Evolutionary conservation across 441 rosid genomes (phyloP).

Genomic region (Pelargonium citronellum): DNA sequence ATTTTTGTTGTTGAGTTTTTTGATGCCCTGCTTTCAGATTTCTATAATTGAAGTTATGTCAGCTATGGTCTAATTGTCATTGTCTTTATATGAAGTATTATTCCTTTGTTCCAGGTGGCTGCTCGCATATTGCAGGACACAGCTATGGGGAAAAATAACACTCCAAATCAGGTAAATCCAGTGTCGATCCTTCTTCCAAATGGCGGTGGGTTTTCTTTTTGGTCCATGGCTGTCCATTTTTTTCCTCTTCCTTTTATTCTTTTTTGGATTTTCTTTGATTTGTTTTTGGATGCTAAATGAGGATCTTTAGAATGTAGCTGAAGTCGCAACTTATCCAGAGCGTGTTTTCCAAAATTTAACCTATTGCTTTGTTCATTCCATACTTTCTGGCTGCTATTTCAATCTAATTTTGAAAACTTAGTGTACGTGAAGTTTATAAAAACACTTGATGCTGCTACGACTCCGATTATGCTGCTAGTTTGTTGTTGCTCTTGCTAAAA

Average conservation of each 20-base stretch:
- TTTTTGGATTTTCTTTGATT: too few species aligned
- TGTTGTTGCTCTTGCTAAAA: background rate
- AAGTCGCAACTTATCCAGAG: too few species aligned
- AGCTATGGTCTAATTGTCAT: too few species aligned
- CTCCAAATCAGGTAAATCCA: slow-evolving; percentile 70
- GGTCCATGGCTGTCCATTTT: background rate
- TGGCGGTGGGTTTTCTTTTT: slow-evolving; percentile 6
- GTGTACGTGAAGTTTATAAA: background rate
- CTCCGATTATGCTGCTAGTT: background rate
- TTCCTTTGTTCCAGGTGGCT: slow-evolving; percentile 49
- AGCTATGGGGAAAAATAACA: slow-evolving; percentile 76
- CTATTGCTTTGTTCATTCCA: background rate
- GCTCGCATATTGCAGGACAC: slow-evolving; percentile 96
- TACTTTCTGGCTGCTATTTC: background rate
- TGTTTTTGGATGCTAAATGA: too few species aligned
- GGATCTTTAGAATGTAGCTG: too few species aligned
- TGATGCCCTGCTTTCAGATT: too few species aligned
- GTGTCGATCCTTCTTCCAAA: background rate
- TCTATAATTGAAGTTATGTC: too few species aligned
- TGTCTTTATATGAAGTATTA: background rate
- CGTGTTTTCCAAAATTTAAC: too few species aligned
- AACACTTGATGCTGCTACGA: background rate
- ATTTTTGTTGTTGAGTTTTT: too few species aligned
- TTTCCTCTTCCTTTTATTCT: background rate
- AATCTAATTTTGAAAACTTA: background rate